A percentile compares a stretch with the other conserved stretches of the same genome.
Evolutionary conservation across 2,329 filamentous ascomycete species (phyloP).

Genomic region (Monilinia aucupariae): DNA sequence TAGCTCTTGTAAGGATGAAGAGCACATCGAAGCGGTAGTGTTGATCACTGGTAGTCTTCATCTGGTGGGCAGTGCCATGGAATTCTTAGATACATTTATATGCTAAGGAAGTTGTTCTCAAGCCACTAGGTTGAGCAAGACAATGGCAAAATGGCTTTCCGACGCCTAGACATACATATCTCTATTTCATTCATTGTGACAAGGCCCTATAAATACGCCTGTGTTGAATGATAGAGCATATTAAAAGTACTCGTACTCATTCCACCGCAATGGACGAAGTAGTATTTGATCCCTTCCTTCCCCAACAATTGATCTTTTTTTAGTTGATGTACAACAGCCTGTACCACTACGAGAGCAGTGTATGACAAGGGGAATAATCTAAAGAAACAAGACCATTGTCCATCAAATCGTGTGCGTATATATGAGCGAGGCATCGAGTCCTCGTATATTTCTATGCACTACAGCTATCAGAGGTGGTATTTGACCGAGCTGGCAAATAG

Average conservation of each 20-base stretch:
- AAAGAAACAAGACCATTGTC: no score
- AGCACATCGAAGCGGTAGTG: not conserved
- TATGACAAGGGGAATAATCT: no score
- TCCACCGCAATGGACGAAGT: no score
- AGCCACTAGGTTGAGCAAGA: not conserved
- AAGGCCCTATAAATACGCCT: not conserved
- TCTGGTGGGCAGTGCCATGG: not conserved
- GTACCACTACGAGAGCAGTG: no score
- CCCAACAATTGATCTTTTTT: no score
- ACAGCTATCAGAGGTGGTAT: not conserved
- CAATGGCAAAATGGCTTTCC: not conserved
- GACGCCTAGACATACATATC: not conserved
- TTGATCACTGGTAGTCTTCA: conserved; percentile 1
- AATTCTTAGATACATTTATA: not conserved
- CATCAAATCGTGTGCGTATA: no score
- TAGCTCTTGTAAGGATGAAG: not conserved
- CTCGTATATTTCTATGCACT: no score
- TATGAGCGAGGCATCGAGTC: no score
- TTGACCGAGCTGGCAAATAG: not conserved
- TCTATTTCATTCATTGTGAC: not conserved
- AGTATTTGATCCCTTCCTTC: no score
- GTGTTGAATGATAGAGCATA: not conserved
- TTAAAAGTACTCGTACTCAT: not conserved
- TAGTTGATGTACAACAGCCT: no score
- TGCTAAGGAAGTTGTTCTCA: not conserved